These are phyloP conservation scores for Lentinula detonsa DNA, from an alignment of 768 basidiomycete genomes.

Conservation along the genomic window DNA sequence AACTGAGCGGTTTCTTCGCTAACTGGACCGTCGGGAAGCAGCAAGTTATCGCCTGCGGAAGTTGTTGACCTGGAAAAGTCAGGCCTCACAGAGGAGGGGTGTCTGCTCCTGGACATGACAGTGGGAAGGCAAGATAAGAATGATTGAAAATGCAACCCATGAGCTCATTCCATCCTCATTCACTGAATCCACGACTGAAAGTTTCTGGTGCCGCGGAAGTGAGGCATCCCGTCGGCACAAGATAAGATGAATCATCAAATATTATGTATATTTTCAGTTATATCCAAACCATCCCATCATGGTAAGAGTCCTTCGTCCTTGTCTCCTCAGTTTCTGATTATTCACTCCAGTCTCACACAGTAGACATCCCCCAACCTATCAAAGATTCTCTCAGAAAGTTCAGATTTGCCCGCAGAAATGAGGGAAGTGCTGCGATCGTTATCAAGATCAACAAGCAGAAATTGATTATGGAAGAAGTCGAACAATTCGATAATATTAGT, in stretches of 20 bases:
- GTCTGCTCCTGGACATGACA: neutral
- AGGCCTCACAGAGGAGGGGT: constrained; percentile 1
- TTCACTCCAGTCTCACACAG: constrained; percentile 54
- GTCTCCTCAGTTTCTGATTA: constrained; percentile 3
- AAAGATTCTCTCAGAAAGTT: constrained; percentile 82
- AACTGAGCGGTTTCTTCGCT: constrained; percentile 41
- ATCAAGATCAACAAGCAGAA: constrained; percentile 88
- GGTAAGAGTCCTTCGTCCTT: constrained; percentile 1
- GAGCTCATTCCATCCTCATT: neutral
- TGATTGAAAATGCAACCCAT: neutral
- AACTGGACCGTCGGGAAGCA: constrained; percentile 39
- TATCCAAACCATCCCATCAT: neutral
- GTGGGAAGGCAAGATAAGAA: neutral
- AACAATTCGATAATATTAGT: constrained; percentile 68
- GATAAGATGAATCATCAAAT: neutral
- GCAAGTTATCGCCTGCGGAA: constrained; percentile 23
- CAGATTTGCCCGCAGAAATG: constrained; percentile 62
- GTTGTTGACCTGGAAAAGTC: constrained; percentile 7
- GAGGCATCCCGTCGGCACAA: neutral
- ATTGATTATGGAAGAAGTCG: constrained; percentile 78
- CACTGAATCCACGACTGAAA: neutral
- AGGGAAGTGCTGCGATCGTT: constrained; percentile 71
- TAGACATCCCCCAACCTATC: constrained; percentile 79
- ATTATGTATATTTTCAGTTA: neutral
- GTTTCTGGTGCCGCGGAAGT: neutral